These are phyloP conservation scores for Trichosanthes cucumerina DNA, from an alignment of 306 rosid species.

Conservation along the genomic window DNA sequence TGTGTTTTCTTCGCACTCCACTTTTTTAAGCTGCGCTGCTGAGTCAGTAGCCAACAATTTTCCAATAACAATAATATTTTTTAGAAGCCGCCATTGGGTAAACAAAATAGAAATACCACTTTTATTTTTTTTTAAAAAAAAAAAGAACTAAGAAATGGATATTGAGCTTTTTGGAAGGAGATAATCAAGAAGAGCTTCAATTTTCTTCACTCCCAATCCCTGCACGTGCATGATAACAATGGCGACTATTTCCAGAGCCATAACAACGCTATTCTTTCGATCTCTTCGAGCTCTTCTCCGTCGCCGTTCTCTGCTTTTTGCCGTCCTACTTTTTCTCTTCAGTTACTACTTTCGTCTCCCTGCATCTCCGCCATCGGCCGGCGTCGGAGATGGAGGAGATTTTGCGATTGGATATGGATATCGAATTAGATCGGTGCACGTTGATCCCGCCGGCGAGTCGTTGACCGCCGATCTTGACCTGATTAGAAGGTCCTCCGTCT, in stretches of 20 bases:
- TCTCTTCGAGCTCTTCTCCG: background rate
- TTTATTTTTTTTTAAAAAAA: too few species aligned
- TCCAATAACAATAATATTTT: too few species aligned
- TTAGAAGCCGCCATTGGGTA: too few species aligned
- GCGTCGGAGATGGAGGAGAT: background rate
- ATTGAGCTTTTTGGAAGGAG: too few species aligned
- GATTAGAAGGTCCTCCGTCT: slow-evolving; percentile 37
- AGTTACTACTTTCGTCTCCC: background rate
- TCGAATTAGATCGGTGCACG: slow-evolving; percentile 19
- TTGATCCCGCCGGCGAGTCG: slow-evolving; percentile 12
- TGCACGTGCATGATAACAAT: background rate
- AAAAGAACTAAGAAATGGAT: too few species aligned
- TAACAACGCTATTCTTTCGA: background rate
- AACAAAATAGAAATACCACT: too few species aligned
- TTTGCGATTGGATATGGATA: slow-evolving; percentile 47
- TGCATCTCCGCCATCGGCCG: background rate
- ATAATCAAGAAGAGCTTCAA: background rate
- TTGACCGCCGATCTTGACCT: slow-evolving; percentile 53
- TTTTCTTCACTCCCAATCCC: background rate
- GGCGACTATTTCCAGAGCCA: background rate
- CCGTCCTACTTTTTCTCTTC: background rate
- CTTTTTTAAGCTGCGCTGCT: too few species aligned
- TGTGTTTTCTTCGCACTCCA: too few species aligned
- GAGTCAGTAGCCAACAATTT: too few species aligned
- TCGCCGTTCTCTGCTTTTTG: background rate